Evolutionary conservation across 2,329 filamentous ascomycete genomes (phyloP), one percentile per base, ranked within the genome.

Genomic region (Ophiostoma populinum): DNA sequence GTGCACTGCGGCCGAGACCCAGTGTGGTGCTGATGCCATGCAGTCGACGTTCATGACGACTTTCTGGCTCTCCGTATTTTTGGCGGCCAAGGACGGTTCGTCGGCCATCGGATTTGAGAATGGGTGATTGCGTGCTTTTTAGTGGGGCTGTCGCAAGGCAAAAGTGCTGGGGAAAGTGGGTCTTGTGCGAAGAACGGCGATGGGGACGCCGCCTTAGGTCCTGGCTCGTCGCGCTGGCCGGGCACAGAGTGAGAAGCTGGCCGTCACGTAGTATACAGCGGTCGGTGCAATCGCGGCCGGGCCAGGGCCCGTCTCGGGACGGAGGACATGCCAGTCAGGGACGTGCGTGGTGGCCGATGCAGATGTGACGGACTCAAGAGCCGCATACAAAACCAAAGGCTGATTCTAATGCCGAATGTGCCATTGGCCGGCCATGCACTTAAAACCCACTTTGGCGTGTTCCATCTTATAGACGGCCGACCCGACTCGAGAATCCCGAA

Each of bases 101-200:
- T 34, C 35, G 40, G 34, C 40, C 36, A 25, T 39, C 35, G 40
- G 34, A 40, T 32, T 40, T 31, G 42, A 32, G 30, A 32, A 37
- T 15, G 5, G 27, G n/a, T 48, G 50, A 53, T 53, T 48, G 50
- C 50, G 50, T 51, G 49, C 52, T 53, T 42, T 37, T 41, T 51
- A 51, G 47, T 46, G 47, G 43, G 26, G 18, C 33, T 34, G 32
- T 31, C 24, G 36, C 32, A 34, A 34, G 37, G 28, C 20, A 29
- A 38, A 22, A 26, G 26, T 20, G 20, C 30, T 32, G 19, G 28
- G 28, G 28, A 16, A 19, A 22, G 21, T 22, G 10, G 6, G 27
- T 35, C n/a, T n/a, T n/a, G n/a, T n/a, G n/a, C n/a, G n/a, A n/a
- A n/a, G n/a, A n/a, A n/a, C n/a, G n/a, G n/a, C n/a, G n/a, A n/a